Base-by-base conservation (phyloP, 1,139 yeast genomes). In the Diutina pseudorugosa region DNA sequence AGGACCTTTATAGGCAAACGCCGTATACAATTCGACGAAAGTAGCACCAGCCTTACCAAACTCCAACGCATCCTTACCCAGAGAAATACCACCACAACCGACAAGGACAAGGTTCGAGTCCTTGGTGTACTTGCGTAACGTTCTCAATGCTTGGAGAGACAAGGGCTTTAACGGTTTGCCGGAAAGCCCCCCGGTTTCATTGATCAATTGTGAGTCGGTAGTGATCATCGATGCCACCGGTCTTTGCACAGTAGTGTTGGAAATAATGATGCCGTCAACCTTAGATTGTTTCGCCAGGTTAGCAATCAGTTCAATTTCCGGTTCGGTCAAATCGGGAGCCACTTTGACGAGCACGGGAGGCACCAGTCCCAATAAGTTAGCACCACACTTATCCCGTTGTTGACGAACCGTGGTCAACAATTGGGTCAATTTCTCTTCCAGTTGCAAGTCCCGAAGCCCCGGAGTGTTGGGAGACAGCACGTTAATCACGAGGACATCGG, bases 391-490 rank as follows among this genome's bases (percentile, higher is more conserved):
- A 57, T 83, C 71, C 65, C 91, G 75, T 62, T 82, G 84, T 1
- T 68, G 63, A 9, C 83, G 85, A 48, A 85, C 86, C n/a, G 82
- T 72, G 2, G 78, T 69, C 59, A 91, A 73, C 59, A 91, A 71
- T 45, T 74, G 73, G 9, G 89, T 79, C 55, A 91, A 75, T 64
- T 85, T 86, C 56, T 75, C 76, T 61, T 88, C 96, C 56, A 72
- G 79, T 69, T 91, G 98, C 58, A 91, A 76, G 59, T 83, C 89
- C 62, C 98, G 80, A 58, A 91, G 75, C 1, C 98, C 98, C 1
- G 98, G 97, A 1, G 98, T 93, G 65, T 91, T 91, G 56, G 98
- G 98, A 51, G 95, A 86, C 0, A 96, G 89, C n/a, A 91, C 96
- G 62, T 91, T 91, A 57, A 91, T 78, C 43, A 91, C 93, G 55